Base-by-base conservation (phyloP, 495 filamentous ascomycete species). In the Thozetella sp. region DNA sequence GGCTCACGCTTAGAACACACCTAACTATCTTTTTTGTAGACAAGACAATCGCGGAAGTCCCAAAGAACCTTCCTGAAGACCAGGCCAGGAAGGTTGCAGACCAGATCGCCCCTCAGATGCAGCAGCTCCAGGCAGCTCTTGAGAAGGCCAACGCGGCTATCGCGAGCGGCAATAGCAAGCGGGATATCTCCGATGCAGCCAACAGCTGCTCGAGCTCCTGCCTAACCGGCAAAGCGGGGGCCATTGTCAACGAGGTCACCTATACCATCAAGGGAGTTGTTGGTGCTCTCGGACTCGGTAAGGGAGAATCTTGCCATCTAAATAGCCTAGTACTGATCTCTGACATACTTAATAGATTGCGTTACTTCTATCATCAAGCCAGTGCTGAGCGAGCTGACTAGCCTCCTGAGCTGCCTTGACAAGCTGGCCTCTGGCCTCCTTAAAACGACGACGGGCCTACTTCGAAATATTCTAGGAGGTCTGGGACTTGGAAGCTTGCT, bases 401-500 rank as follows among this genome's bases (percentile, higher is more conserved):
- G 24, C 23, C 51, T 53, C 13, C 51, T 53, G 23, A 2, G 25
- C 22, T 53, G 51, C 13, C 51, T 53, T 17, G 51, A 53, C 25
- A 26, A 26, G 1, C 22, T 53, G 2, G 51, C 27, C 24, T 53
- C 51, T 6, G 51, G 51, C 17, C 51, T 53, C 2, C 23, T 26
- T 1, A 53, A 53, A 26, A 53, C 51, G 24, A 26, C 27, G 10
- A 26, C 23, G 1, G 51, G 51, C 1, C 51, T 53, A 20, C 51
- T 53, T 24, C 10, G 27, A 1, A 53, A 26, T 15, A 24, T 53
- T 25, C 51, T 53, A 1, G 25, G 51, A 22, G 51, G 51, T 3
- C 51, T 53, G 10, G 51, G 51, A n/a, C 51, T 53, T 1, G 51
- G 25, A 24, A 25, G 27, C 51, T 25, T 53, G 25, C 24, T 53